Evolutionary conservation across 768 basidiomycete genomes (phyloP).

Genomic region (Russula griseocarnosa): DNA sequence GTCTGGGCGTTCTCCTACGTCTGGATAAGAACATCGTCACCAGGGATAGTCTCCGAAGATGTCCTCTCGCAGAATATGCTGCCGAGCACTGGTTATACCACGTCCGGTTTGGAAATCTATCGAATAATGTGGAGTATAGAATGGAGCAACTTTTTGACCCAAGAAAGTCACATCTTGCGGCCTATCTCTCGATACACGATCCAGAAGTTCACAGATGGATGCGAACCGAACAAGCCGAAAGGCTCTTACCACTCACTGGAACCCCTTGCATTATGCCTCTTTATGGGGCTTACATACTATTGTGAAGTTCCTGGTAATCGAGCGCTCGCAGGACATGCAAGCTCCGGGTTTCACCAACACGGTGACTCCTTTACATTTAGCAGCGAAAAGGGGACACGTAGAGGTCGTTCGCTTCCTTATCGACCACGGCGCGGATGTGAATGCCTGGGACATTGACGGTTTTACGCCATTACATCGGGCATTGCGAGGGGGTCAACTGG

Average conservation of each 20-base stretch:
- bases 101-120: neutral
- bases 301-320: neutral
- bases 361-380: neutral
- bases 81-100: neutral
- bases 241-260: neutral
- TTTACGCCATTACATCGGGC: neutral
- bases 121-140: neutral
- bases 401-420: neutral
- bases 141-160: neutral
- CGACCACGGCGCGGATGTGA: neutral
- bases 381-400: neutral
- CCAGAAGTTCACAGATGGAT: neutral
- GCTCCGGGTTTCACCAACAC: neutral
- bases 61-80: neutral
- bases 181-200: neutral
- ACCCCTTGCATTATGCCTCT: neutral
- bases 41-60: neutral
- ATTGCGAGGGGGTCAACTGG: neutral
- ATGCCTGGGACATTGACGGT: no score
- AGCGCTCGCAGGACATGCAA: neutral
- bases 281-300: neutral
- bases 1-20: neutral
- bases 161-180: neutral
- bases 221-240: neutral
- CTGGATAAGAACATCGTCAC: neutral